These are phyloP conservation scores for Pythium dissimile DNA, from an alignment of 352 stramenopile species.

Conservation along the genomic window DNA sequence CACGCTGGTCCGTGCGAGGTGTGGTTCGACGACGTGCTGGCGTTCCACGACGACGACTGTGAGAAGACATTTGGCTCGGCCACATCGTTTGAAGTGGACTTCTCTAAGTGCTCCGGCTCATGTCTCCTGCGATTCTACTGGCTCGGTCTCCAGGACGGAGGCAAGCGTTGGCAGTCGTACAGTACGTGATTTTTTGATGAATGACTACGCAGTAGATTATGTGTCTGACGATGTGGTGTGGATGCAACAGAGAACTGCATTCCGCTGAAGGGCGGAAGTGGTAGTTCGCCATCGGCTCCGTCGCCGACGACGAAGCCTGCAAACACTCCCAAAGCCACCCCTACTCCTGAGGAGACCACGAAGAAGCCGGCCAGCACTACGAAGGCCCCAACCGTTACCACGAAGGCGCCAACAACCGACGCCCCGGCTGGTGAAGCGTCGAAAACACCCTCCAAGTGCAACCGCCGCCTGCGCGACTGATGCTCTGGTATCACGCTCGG, in stretches of 20 bases:
- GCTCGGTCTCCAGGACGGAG: conserved; percentile 15
- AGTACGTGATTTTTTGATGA: background rate
- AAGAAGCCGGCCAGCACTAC: conserved; percentile 3
- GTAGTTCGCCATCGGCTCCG: background rate
- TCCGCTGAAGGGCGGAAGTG: conserved; percentile 12
- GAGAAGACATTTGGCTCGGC: conserved; percentile 2
- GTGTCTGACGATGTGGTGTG: background rate
- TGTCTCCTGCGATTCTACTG: conserved; percentile 19
- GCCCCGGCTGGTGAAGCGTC: background rate
- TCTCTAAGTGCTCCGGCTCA: conserved; percentile 7
- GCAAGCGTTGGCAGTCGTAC: background rate
- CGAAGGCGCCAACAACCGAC: background rate
- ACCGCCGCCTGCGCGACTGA: conserved; percentile 1
- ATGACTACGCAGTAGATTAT: background rate
- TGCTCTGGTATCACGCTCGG: no score
- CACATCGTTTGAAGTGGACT: conserved; percentile 4
- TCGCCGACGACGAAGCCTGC: background rate
- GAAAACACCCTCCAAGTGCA: background rate
- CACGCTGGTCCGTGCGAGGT: conserved; percentile 7
- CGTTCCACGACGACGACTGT: conserved; percentile 17
- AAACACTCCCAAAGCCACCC: background rate
- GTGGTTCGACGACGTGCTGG: conserved; percentile 14
- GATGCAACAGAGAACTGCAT: conserved; percentile 15
- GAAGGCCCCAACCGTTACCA: background rate
- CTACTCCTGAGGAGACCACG: background rate